phyloP scores from a whole-genome alignment of 106 monocot species.

The Dendrobium chrysotoxum region DNA sequence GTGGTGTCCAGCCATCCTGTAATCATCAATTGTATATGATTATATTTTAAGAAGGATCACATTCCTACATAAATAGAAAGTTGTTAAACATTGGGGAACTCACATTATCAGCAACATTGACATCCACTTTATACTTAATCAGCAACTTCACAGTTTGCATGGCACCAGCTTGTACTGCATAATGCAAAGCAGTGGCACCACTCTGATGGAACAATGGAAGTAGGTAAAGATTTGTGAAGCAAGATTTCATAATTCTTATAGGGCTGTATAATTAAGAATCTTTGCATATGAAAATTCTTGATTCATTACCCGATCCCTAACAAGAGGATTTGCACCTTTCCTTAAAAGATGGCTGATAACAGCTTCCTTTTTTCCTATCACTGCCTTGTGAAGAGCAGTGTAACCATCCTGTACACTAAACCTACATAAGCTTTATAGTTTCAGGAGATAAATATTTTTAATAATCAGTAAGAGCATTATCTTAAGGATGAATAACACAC shows the following conservation, averaged over 20 bases:
- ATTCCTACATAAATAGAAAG: conserved; percentile 6
- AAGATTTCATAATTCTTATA: not conserved
- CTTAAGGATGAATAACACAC: conserved; percentile 18
- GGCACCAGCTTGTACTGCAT: conserved; percentile 94
- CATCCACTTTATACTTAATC: conserved; percentile 87
- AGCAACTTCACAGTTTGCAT: conserved; percentile 90
- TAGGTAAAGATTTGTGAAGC: not conserved
- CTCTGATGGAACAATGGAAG: conserved; percentile 24
- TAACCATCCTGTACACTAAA: conserved; percentile 76
- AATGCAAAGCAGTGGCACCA: conserved; percentile 89
- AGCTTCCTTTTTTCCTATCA: conserved; percentile 93
- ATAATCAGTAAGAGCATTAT: not conserved
- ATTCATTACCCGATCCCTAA: conserved; percentile 56
- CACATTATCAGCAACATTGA: conserved; percentile 87
- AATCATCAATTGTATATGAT: conserved; percentile 2
- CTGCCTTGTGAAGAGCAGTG: conserved; percentile 83
- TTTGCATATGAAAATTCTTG: not conserved
- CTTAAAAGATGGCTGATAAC: conserved; percentile 87
- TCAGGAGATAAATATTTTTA: conserved; percentile 9
- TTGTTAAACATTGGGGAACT: conserved; percentile 14
- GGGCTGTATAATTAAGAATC: not conserved
- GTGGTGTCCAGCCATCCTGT: conserved; percentile 95
- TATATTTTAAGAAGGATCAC: conserved; percentile 3
- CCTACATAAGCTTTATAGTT: conserved; percentile 24
- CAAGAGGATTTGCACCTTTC: conserved; percentile 88